Evolutionary conservation across 225 moss, liverwort and hornwort genomes (phyloP).

Genomic region (Polytrichum commune): DNA sequence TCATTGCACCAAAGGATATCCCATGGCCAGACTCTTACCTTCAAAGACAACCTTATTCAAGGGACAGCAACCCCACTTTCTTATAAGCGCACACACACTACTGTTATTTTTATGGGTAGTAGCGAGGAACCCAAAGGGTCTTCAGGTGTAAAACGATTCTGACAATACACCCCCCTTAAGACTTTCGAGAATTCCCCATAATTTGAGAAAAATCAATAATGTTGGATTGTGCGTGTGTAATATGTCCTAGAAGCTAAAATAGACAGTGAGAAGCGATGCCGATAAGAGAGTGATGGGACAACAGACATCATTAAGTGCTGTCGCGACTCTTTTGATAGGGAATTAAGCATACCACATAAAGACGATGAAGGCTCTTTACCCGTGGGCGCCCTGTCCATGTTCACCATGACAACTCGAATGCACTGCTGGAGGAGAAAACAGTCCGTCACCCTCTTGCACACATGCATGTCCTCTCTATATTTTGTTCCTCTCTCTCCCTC

Average conservation of each 20-base stretch:
- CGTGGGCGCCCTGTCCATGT: constrained; percentile 99
- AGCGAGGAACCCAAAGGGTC: constrained; percentile 22
- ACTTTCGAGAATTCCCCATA: constrained; percentile 28
- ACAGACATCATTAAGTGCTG: constrained; percentile 65
- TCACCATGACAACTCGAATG: constrained; percentile 99
- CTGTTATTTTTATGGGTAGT: neutral
- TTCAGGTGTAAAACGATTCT: constrained; percentile 5
- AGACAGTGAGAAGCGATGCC: constrained; percentile 35
- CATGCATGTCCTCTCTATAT: constrained; percentile 55
- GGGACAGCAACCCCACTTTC: constrained; percentile 35
- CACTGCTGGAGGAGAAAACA: constrained; percentile 99
- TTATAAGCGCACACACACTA: constrained; percentile 21
- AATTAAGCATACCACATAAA: constrained; percentile 99
- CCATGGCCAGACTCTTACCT: constrained; percentile 38
- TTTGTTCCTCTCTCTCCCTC: constrained; percentile 24
- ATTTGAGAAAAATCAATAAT: constrained; percentile 25
- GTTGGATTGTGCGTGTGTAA: constrained; percentile 25
- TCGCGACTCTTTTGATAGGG: constrained; percentile 78
- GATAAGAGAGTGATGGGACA: constrained; percentile 64
- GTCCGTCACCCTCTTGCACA: constrained; percentile 99
- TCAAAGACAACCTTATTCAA: constrained; percentile 29
- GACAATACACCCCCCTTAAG: constrained; percentile 11
- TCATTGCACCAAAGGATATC: constrained; percentile 35
- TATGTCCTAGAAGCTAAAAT: constrained; percentile 27
- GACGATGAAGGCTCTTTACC: constrained; percentile 99